phyloP scores from a whole-genome alignment of 352 stramenopile genomes.

The Phytophthora nicotianae region DNA sequence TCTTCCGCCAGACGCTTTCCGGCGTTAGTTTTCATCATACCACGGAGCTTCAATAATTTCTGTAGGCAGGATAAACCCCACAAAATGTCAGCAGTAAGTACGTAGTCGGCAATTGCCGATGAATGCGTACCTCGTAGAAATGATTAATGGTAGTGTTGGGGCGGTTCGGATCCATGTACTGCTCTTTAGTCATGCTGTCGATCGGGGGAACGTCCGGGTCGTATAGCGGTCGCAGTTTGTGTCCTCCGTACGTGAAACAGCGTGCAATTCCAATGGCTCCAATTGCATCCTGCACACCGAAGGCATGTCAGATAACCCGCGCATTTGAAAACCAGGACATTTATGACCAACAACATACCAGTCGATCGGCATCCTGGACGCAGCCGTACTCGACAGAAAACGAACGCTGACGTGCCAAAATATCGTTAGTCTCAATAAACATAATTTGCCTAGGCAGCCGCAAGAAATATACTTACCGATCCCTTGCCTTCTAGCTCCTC shows the following conservation, averaged over 20 bases:
- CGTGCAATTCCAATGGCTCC: slow-evolving; percentile 91
- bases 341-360: slow-evolving; percentile 42
- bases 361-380: slow-evolving; percentile 89
- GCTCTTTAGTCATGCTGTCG: slow-evolving; percentile 69
- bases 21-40: slow-evolving; percentile 87
- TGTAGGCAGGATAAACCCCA: slow-evolving; percentile 16
- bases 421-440: not conserved
- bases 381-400: slow-evolving; percentile 80
- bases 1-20: slow-evolving; percentile 79
- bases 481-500: slow-evolving; percentile 61
- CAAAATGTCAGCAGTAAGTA: not conserved
- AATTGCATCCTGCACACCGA: slow-evolving; percentile 75
- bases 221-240: slow-evolving; percentile 86
- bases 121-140: slow-evolving; percentile 81
- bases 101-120: not conserved
- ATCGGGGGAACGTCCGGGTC: slow-evolving; percentile 61
- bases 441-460: not conserved
- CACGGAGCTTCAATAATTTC: slow-evolving; percentile 89
- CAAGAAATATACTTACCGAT: slow-evolving; percentile 15
- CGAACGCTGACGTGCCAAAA: slow-evolving; percentile 19
- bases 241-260: slow-evolving; percentile 90
- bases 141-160: slow-evolving; percentile 84
- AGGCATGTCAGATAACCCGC: not conserved
- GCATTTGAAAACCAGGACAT: not conserved
- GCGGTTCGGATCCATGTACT: slow-evolving; percentile 82